Base-by-base conservation (phyloP, 2,329 filamentous ascomycete species). In the Helotiales sp. region DNA sequence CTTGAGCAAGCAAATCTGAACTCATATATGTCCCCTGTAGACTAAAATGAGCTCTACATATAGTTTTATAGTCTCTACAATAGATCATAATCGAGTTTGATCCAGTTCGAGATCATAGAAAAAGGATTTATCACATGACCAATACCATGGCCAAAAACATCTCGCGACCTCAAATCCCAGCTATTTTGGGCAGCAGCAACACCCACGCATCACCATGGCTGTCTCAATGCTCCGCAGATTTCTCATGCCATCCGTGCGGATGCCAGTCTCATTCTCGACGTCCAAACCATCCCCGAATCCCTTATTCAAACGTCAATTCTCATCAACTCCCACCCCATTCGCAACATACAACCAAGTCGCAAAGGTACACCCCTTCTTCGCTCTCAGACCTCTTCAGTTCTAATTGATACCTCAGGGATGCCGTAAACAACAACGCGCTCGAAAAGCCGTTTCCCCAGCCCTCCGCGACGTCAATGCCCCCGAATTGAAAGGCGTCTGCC, bases 401-500 rank as follows among this genome's bases (percentile, higher is more conserved):
- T 36, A 10, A 12, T 34, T 42, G 30, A 22, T 30, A 34, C 49
- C 2, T 30, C 49, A 70, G 66, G 91, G 91, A 66, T 93, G 90
- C 71, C 89, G 95, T 61, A 85, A 85, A 66, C 81, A 85, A 49
- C 91, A 96, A 76, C 84, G 84, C 58, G 90, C 89, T 1, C 91
- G 95, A 63, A 92, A 96, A 76, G 84, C 90, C 66, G 87, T 91
- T 52, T 98, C 93, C 2, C 95, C 95, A 0, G 93, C 93, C 22
- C 83, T 99, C 54, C 80, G 81, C 50, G 81, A 81, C 62, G 82
- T 81, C 61, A 75, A 84, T 52, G 83, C 90, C 42, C 92, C 95
- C 3, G 85, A 89, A 71, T 87, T 96, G 77, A 98, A 98, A 80
- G 95, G 93, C 67, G 95, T 99, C 34, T 98, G 95, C 75, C 79